Conservation (phyloP, 2,329 filamentous ascomycete genomes). For the Aureobasidium pullulans region DNA sequence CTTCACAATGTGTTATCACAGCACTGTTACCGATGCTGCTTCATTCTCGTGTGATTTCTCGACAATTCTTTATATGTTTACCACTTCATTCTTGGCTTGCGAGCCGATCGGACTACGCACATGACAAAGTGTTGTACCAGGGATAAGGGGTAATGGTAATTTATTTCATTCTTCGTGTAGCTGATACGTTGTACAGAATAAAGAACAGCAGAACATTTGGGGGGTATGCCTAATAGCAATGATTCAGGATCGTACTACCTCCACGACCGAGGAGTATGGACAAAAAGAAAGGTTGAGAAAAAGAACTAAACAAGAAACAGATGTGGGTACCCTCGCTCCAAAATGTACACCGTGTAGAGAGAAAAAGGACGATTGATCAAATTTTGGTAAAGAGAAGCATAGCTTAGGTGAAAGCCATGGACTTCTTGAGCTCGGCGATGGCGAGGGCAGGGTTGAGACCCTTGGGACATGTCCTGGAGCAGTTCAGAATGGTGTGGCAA, state of each 20-base stretch:
- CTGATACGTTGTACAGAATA: not conserved
- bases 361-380: not conserved
- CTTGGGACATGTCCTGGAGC: constrained; percentile 96
- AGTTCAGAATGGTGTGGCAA: constrained; percentile 99
- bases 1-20: no score
- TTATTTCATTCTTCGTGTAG: not conserved
- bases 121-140: no score
- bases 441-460: constrained; percentile 91
- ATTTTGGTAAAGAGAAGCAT: not conserved
- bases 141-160: not conserved
- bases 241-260: not conserved
- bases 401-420: constrained; percentile 58
- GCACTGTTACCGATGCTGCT: no score
- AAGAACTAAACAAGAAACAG: constrained; percentile 4
- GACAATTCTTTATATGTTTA: no score
- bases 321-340: constrained; percentile 4
- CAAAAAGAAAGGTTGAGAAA: not conserved
- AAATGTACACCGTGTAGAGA: not conserved
- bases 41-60: no score
- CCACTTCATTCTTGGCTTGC: no score
- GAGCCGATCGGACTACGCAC: no score
- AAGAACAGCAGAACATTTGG: not conserved
- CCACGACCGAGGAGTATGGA: not conserved
- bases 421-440: constrained; percentile 98
- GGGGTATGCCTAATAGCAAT: not conserved